phyloP scores from a whole-genome alignment of 306 rosid species.

The Mimosa bimucronata region DNA sequence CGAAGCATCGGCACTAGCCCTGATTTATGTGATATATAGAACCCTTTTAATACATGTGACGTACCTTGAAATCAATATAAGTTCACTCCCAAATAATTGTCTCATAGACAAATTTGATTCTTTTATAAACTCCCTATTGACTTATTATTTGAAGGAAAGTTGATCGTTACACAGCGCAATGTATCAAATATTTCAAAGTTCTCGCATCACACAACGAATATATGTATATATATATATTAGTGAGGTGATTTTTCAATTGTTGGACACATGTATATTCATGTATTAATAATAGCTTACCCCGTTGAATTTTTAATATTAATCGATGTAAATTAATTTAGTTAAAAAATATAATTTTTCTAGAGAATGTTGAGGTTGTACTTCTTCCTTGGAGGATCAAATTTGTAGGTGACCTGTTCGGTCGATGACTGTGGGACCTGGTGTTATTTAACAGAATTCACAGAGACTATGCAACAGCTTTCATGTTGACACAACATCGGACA shows the following conservation, averaged over 20 bases:
- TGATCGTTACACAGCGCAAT: not conserved
- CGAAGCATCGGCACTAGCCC: slow-evolving; percentile 34
- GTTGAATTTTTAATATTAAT: no score
- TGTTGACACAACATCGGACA: slow-evolving; percentile 1
- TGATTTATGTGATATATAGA: not conserved
- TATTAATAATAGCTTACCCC: no score
- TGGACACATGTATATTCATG: no score
- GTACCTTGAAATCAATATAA: not conserved
- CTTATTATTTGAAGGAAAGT: not conserved
- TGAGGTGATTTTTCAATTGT: not conserved
- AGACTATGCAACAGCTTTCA: slow-evolving; percentile 12
- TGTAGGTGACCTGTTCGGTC: not conserved
- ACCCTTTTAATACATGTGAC: not conserved
- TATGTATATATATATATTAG: not conserved
- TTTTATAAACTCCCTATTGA: no score
- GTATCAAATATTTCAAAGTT: not conserved
- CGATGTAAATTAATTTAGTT: not conserved
- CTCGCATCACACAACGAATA: not conserved
- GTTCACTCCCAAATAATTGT: not conserved
- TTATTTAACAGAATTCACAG: slow-evolving; percentile 33
- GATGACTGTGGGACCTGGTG: slow-evolving; percentile 23
- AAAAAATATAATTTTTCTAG: not conserved
- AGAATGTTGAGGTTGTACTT: not conserved
- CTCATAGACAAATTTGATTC: not conserved
- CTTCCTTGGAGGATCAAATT: not conserved